Percentiles rank a stretch among this genome's conserved stretches.
Conservation (phyloP, 2,329 filamentous ascomycete species). For the Hymenoscyphus repandus region DNA sequence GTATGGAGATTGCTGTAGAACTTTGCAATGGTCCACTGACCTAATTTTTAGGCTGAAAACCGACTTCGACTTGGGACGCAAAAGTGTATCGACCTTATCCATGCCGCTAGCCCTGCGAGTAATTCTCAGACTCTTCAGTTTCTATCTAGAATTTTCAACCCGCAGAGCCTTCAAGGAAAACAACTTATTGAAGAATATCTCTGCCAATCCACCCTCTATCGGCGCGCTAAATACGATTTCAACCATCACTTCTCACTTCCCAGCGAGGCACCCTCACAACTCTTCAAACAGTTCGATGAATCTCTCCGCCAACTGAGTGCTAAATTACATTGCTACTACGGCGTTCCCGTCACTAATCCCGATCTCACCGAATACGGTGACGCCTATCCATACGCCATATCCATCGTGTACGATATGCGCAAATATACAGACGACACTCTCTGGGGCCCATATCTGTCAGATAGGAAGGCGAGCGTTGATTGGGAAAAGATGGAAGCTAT, state of each 20-base stretch:
- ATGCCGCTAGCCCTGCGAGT: background rate
- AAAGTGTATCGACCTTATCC: background rate
- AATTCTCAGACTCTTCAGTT: background rate
- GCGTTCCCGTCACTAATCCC: constrained; percentile 46
- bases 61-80: background rate
- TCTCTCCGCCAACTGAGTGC: constrained; percentile 56
- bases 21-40: too few relatives aligned
- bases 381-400: constrained; percentile 57
- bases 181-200: background rate
- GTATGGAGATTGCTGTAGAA: too few relatives aligned
- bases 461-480: constrained; percentile 58
- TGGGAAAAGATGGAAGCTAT: constrained; percentile 79
- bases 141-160: background rate
- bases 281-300: background rate
- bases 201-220: background rate
- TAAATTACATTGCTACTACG: constrained; percentile 65
- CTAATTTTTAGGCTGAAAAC: background rate
- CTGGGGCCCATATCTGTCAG: constrained; percentile 69
- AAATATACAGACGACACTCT: constrained; percentile 55
- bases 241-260: constrained; percentile 7
- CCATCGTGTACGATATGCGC: constrained; percentile 68
- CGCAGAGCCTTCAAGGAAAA: background rate
- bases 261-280: constrained; percentile 20
- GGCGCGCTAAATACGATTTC: background rate
- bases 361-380: constrained; percentile 17